Base-by-base conservation (phyloP, 306 rosid species). In the Cicer yamashitae region DNA sequence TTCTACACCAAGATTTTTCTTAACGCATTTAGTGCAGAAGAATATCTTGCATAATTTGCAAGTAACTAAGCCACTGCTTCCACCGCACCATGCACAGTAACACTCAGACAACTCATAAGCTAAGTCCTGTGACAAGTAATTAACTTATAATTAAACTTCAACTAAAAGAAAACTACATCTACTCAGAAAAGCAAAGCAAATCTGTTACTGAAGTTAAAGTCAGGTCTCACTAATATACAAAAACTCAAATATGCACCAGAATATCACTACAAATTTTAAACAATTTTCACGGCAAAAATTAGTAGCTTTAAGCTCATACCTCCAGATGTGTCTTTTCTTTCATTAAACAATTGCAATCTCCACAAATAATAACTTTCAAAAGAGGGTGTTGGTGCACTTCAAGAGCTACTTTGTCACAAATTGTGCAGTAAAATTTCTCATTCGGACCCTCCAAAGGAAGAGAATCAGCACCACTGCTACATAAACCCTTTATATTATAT, bases 71-170 rank as follows among this genome's bases (percentile, higher is more conserved):
- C 79, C 90, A 51, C 22, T 79, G 71, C 65, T 86, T 83, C 82
- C 82, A 45, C 96, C 93, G 37, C 97, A 92, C 97, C 97, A 92
- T 64, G 86, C 89, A 84, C 97, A 92, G 75, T 75, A 86, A 78
- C 91, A 74, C 79, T 83, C 79, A 30, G 37, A 30, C 37, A 30
- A 30, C 37, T 30, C 37, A 30, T 30, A 30, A 0, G 87, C 87
- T 88, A 82, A 74, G 77, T 86, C 92, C 97, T 90, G 92, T 47
- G 37, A 86, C 80, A 78, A 82, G 37, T 76, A 76, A 74, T 37
- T 74, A 74, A 14, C 52, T 84, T 78, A 69, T 51, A 43, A 77
- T 48, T 72, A 56, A 64, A 45, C 68, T 54, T 48, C 59, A 52
- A 51, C n/a, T 37, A 65, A 64, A 13, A 46, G 10, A 45, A 59